Base-by-base conservation (phyloP, 2,329 filamentous ascomycete genomes). In the Fusarium sp. region DNA sequence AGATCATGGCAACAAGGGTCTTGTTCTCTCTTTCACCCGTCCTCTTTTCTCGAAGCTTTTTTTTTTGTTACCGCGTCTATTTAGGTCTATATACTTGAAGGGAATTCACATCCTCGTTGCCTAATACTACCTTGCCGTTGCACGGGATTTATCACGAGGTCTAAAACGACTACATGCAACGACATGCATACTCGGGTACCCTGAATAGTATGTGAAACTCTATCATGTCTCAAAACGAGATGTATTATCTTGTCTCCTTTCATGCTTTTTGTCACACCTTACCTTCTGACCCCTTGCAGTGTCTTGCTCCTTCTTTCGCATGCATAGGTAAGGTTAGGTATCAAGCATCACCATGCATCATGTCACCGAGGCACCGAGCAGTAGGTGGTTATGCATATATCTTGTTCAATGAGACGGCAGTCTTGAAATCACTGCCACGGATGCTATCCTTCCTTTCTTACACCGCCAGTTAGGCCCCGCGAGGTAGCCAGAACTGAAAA, bases 381-480 rank as follows among this genome's bases (percentile, higher is more conserved):
- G 21, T n/a, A 61, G 21, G 27, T 33, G n/a, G 14, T 15, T 63
- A 37, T 47, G 36, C 41, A 50, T 50, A 33, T 36, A 51, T 58
- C 36, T 67, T 59, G 47, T 53, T 68, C 39, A 53, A 69, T 50
- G 61, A 57, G 41, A 52, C 18, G 27, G 20, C 57, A 69, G 66
- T 63, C 48, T 37, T 63, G 42, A 67, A 64, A 65, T 46, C 63
- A 67, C 58, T 71, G 56, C 55, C 52, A 67, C 55, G 53, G 42
- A 31, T 17, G 50, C 50, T 47, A 57, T 71, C 40, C 51, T 46
- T 25, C 48, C 52, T 40, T 67, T 60, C 56, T 52, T 70, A 68
- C 70, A 72, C 66, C 70, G 68, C 66, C 66, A 71, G 70, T 72
- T 65, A 55, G 49, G 60, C 69, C 63, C 70, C 70, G 70, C 52